Evolutionary conservation across 768 basidiomycete species (phyloP), one percentile per base, ranked within the genome.

Genomic region (Rhizopogon sp.): DNA sequence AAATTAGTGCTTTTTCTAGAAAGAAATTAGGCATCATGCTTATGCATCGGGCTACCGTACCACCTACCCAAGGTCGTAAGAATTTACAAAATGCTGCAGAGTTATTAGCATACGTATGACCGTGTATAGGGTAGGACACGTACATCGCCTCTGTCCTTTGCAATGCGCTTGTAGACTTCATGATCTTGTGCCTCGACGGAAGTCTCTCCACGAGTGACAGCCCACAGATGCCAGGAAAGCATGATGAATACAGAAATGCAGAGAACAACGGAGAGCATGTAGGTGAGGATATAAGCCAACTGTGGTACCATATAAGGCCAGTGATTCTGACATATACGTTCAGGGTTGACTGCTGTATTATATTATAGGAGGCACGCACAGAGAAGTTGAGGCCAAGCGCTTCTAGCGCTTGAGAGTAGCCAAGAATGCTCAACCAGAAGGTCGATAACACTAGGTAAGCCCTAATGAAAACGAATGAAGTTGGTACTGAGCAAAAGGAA

Each of bases 101-200:
- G 22, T 37, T 43, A 58, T 11, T 43, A 39, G 40, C 5, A 55
- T 50, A 22, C 11, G 14, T 28, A 42, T 35, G 16, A 33, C 50
- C 14, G 42, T 35, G n/a, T 8, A 25, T 25, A 39, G 25, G 29
- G 39, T 10, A 43, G n/a, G 47, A 28, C 20, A 69, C 81, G 37
- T 56, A 88, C 90, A 71, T 90, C 82, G 41, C 85, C 85, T 25
- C 93, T 75, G 9, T 74, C 70, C 54, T 80, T 79, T 1, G 94
- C 93, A 37, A 82, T 70, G 54, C 74, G 80, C 2, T 81, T 75
- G 64, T 98, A 96, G 29, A 87, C 78, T 7, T 84, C 83, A 62
- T 93, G 83, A 62, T 98, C 96, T 59, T 93, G 91, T 6, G 79
- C 79, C 70, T 99, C 97, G 6, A 98, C 95, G 1, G 87, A 81